Conservation (phyloP, 805 yeast species). For the Candida ascalaphidarum region DNA sequence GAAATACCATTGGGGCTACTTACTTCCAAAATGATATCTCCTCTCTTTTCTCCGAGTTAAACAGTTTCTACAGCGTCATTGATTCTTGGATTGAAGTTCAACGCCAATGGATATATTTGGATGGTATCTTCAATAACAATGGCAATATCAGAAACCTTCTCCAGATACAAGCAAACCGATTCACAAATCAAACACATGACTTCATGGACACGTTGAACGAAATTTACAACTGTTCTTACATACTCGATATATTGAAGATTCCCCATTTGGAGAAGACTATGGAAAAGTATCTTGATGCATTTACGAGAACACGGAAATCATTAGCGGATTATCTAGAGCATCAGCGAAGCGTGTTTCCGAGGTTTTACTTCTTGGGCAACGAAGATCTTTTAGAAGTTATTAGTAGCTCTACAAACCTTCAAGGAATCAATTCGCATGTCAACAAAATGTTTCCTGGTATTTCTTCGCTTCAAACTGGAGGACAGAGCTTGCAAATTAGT, state of each 20-base stretch:
- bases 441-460: constrained; percentile 69
- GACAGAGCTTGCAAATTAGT: constrained; percentile 21
- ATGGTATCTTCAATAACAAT: constrained; percentile 57
- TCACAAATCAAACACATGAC: constrained; percentile 55
- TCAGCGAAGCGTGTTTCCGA: constrained; percentile 68
- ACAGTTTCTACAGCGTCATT: constrained; percentile 39
- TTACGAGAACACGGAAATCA: constrained; percentile 53
- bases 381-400: constrained; percentile 80
- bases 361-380: constrained; percentile 84
- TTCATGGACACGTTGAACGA: constrained; percentile 43
- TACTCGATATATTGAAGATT: constrained; percentile 46
- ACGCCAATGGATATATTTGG: constrained; percentile 79
- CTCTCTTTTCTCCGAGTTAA: constrained; percentile 50
- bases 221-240: constrained; percentile 39
- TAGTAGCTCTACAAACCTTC: constrained; percentile 49
- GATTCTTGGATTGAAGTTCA: constrained; percentile 80
- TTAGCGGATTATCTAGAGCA: constrained; percentile 71
- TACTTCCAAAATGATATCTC: constrained; percentile 42
- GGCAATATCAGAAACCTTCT: constrained; percentile 53
- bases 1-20: constrained; percentile 56
- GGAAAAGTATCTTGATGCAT: constrained; percentile 44
- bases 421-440: constrained; percentile 48
- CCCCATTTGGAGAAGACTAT: constrained; percentile 41
- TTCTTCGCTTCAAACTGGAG: constrained; percentile 27
- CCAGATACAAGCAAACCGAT: constrained; percentile 64